phyloP scores from a whole-genome alignment of 495 filamentous ascomycete genomes.

The Penicillium tannophilum region DNA sequence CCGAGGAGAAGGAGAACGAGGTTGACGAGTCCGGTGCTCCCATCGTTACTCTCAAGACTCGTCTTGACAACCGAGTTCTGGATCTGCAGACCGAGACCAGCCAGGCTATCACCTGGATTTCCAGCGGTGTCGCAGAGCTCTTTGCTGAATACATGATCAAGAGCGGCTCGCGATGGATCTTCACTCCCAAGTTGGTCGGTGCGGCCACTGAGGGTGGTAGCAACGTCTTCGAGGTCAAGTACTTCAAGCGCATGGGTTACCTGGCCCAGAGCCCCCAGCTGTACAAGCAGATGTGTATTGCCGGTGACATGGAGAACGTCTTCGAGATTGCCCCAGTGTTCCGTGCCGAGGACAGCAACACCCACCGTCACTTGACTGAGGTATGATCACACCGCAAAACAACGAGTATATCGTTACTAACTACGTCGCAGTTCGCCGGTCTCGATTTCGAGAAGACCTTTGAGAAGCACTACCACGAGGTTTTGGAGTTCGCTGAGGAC shows the following conservation, averaged over 20 bases:
- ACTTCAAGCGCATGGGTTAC: slow-evolving; percentile 84
- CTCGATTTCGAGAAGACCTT: slow-evolving; percentile 99
- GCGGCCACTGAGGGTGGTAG: slow-evolving; percentile 92
- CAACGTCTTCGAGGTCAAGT: slow-evolving; percentile 89
- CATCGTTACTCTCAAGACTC: slow-evolving; percentile 71
- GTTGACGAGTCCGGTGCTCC: slow-evolving; percentile 54
- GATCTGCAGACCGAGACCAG: slow-evolving; percentile 86
- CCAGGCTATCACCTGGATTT: slow-evolving; percentile 83
- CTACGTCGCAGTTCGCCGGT: slow-evolving; percentile 68
- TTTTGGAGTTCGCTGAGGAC: slow-evolving; percentile 75
- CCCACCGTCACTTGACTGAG: slow-evolving; percentile 94
- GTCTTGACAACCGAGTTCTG: slow-evolving; percentile 86
- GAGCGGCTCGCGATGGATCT: slow-evolving; percentile 82
- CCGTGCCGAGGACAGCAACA: slow-evolving; percentile 96
- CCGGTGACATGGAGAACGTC: slow-evolving; percentile 85
- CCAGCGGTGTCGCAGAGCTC: slow-evolving; percentile 75
- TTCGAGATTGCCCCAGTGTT: slow-evolving; percentile 92
- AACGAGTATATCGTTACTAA: slow-evolving; percentile 5
- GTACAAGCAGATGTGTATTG: slow-evolving; percentile 96
- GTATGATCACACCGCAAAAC: slow-evolving; percentile 28
- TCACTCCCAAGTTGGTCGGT: slow-evolving; percentile 85
- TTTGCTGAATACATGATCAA: slow-evolving; percentile 79
- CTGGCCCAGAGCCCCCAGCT: slow-evolving; percentile 94
- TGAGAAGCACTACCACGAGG: slow-evolving; percentile 84
- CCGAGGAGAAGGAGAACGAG: slow-evolving; percentile 47